phyloP scores from a whole-genome alignment of 2,329 filamentous ascomycete species.

The Curvularia sp. region DNA sequence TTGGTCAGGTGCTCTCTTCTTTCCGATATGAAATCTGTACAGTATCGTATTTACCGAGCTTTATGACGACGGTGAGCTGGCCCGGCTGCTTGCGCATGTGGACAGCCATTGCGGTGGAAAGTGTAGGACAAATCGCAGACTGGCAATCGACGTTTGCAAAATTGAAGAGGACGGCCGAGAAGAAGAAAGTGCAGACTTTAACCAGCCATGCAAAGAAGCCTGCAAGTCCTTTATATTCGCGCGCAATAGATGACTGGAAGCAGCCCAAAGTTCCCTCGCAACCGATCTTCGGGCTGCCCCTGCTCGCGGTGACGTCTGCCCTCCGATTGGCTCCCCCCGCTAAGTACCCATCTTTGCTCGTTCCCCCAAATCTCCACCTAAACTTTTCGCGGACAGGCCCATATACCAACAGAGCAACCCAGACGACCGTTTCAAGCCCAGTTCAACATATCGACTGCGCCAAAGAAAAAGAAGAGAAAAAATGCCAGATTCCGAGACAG shows the following conservation, averaged over 20 bases:
- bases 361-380: slow-evolving; percentile 14
- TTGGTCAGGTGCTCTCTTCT: slow-evolving; percentile 42
- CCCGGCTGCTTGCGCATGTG: slow-evolving; percentile 61
- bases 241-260: slow-evolving; percentile 29
- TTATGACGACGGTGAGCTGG: slow-evolving; percentile 79
- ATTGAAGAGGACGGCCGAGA: background rate
- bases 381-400: slow-evolving; percentile 33
- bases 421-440: background rate
- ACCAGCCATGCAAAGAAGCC: background rate
- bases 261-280: slow-evolving; percentile 21
- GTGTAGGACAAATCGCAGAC: background rate
- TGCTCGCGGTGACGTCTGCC: slow-evolving; percentile 19
- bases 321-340: slow-evolving; percentile 37
- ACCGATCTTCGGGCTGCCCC: slow-evolving; percentile 21
- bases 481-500: slow-evolving; percentile 40
- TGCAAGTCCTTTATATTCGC: slow-evolving; percentile 1
- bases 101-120: slow-evolving; percentile 38
- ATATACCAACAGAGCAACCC: slow-evolving; percentile 5
- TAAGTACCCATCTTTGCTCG: slow-evolving; percentile 12
- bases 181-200: background rate
- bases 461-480: too few relatives aligned
- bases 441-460: background rate
- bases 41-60: slow-evolving; percentile 69
- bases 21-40: slow-evolving; percentile 32
- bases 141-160: background rate